Base-by-base conservation (phyloP, 139 green algal genomes). In the Tetradesmus lagerheimii region DNA sequence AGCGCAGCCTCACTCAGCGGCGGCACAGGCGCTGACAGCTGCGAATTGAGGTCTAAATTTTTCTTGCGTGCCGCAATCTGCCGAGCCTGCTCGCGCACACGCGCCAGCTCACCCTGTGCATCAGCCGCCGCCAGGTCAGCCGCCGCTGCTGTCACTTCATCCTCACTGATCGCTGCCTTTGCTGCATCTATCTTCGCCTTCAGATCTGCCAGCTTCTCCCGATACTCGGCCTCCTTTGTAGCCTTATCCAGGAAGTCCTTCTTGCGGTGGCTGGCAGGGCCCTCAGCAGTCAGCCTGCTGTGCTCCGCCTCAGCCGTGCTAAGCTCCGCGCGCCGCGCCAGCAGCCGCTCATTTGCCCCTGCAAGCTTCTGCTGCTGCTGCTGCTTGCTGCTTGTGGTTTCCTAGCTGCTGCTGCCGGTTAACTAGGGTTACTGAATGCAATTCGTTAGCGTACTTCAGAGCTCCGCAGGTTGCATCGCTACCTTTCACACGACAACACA, bases 211-310 rank as follows among this genome's bases (percentile, higher is more conserved):
- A 98, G 87, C 85, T 92, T 85, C 91, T 98, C 95, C 4, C 96
- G 87, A 92, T 98, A 94, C 94, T 98, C 96, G 2, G 96, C 95
- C 93, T 97, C 96, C 89, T 98, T 98, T 8, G 94, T 96, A 18
- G 94, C 94, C 86, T 96, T 96, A 85, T 98, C 96, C 43, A 97
- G 92, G 76, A 94, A 37, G 91, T 98, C 96, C 45, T 92, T 92
- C 90, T 96, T 97, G 78, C 96, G 92, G 91, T 98, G 94, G 47
- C 86, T 91, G 53, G 94, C 93, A 18, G 95, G 95, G 3, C 96
- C 95, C 83, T 97, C 94, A 16, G 91, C 92, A 77, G 90, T 76
- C 64, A 95, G 87, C 0, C 94, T 87, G 29, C 67, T 37, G 53
- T 94, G 92, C 90, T 97, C 95, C 0, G 89, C 90, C 38, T 97